Evolutionary conservation across 2,329 filamentous ascomycete species (phyloP), one percentile per base, ranked within the genome.

Genomic region (Beauveria asiatica): DNA sequence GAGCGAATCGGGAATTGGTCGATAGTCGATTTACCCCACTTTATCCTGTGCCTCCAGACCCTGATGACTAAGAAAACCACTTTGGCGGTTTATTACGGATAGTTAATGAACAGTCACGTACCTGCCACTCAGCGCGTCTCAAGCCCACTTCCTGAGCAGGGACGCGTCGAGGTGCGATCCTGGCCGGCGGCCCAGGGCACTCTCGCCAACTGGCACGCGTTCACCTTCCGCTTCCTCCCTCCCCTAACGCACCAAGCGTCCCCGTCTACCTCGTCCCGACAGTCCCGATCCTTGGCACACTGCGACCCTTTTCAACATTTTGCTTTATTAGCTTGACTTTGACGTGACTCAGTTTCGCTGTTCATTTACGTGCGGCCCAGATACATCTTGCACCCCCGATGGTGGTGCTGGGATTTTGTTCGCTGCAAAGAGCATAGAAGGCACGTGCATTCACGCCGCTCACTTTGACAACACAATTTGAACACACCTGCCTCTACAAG

Each of bases 81-180:
- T 54, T 54, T 54, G 37, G 27, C 27, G 3, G 30, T 51, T 51
- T n/a, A n/a, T n/a, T n/a, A n/a, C n/a, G n/a, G n/a, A n/a, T n/a
- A n/a, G n/a, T n/a, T 45, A 54, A 27, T 54, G 53, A 33, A 19
- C 2, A 30, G 27, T 9, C 8, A 49, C 33, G 55, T 50, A 50
- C 55, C 45, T 42, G 27, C 8, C 27, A 30, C 27, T 30, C 55
- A 30, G 53, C 55, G 55, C 55, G 55, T 57, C 45, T 17, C 33
- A 9, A 17, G 50, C 49, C 48, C n/a, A 19, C 33, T 19, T 44
- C 49, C 11, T 19, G 21, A 17, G 30, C 17, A 27, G 51, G 53
- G 55, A 57, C 55, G 55, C 55, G 55, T 57, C 55, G 55, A 50
- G 33, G 23, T 44, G 55, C 45, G 55, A 50, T 46, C 55, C 55